Base-by-base conservation (phyloP, 345 rosid species). In the Melaleuca alternifolia region DNA sequence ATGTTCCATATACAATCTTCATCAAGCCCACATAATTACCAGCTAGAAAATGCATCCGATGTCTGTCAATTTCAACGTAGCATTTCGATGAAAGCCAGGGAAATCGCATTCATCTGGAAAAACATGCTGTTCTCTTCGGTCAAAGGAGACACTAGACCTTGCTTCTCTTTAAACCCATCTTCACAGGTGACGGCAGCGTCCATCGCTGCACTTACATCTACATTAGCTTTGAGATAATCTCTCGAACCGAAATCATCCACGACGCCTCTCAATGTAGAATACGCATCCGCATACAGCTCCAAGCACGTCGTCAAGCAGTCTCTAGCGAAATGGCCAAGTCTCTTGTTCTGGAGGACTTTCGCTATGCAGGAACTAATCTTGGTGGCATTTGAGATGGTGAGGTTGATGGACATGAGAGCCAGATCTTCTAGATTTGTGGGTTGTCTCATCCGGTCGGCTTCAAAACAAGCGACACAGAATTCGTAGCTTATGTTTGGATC, bases 351-450 rank as follows among this genome's bases (percentile, higher is more conserved):
- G 88, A 92, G 37, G 37, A 91, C 87, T 85, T 85, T 89, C 21
- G 86, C 89, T 5, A 93, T 90, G 71, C 54, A 85, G 15, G 92
- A 90, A 87, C 90, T 24, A 14, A 92, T 89, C 84, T 76, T 87
- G 41, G 93, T 93, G 30, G 93, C 93, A 54, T 93, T 92, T 65
- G 92, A 90, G 9, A 92, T 86, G 62, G 93, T 92, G 57, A 91
- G 89, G 54, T 92, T 92, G 93, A 93, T 87, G 54, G 93, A 91
- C 54, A 91, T 54, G 20, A 93, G 44, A 13, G 86, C 91, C 33
- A 94, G 90, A 30, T 92, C 92, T 62, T 91, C 88, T 13, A 92
- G 87, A 86, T 91, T 90, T 30, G 92, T 86, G 30, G 88, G 88
- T 18, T 79, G 90, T 87, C 91, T 84, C 46, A 84, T 85, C 14